phyloP scores from a whole-genome alignment of 352 stramenopile species.

The Globisporangium nunn region DNA sequence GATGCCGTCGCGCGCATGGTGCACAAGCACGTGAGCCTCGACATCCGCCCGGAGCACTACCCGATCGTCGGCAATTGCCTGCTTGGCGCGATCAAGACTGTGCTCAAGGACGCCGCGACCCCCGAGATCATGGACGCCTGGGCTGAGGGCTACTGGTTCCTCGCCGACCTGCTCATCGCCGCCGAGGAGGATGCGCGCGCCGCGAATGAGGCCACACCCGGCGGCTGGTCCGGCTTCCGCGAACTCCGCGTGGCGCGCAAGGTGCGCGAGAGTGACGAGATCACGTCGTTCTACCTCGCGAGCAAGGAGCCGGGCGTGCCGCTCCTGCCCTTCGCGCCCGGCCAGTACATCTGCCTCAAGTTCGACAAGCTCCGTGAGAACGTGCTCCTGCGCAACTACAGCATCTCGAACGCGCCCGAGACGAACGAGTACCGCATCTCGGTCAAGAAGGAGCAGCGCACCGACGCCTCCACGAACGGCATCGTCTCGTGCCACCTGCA shows the following conservation, averaged over 20 bases:
- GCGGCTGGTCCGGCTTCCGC: constrained; percentile 52
- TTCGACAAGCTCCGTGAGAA: constrained; percentile 31
- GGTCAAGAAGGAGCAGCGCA: constrained; percentile 37
- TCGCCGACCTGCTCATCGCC: constrained; percentile 57
- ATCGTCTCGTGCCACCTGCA: constrained; percentile 54
- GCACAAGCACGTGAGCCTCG: constrained; percentile 51
- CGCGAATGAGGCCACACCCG: constrained; percentile 18
- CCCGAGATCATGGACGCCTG: constrained; percentile 53
- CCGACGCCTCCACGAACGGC: constrained; percentile 23
- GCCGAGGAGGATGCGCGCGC: constrained; percentile 38
- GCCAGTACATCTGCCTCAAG: constrained; percentile 54
- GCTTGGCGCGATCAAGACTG: constrained; percentile 44
- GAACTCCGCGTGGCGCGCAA: constrained; percentile 51
- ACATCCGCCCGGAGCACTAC: constrained; percentile 67
- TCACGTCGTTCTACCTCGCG: constrained; percentile 51
- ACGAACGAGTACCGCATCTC: constrained; percentile 45
- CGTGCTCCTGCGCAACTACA: constrained; percentile 54
- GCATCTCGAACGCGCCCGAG: constrained; percentile 28
- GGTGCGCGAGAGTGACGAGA: constrained; percentile 36
- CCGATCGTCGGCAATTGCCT: constrained; percentile 51
- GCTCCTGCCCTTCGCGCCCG: constrained; percentile 37
- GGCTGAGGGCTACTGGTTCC: constrained; percentile 46
- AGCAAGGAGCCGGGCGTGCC: constrained; percentile 22
- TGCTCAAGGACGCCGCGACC: constrained; percentile 44
- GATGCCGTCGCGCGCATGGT: constrained; percentile 51